phyloP scores from a whole-genome alignment of 768 basidiomycete genomes.

The Piloderma croceum region DNA sequence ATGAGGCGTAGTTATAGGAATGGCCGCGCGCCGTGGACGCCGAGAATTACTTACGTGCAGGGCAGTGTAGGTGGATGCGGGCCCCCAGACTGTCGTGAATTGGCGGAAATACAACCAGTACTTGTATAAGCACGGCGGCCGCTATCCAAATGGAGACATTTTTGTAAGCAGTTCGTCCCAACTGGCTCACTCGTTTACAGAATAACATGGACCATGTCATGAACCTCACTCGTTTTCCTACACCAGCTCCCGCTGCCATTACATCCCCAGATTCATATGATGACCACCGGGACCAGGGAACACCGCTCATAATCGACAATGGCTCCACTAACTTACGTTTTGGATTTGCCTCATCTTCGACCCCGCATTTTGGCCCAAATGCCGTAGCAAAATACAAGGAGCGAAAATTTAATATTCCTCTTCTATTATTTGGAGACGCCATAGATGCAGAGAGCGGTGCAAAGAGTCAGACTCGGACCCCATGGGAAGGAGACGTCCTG shows the following conservation, averaged over 20 bases:
- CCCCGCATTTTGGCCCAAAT: conserved; percentile 61
- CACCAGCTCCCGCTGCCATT: conserved; percentile 29
- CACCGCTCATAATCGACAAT: conserved; percentile 84
- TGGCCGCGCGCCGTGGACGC: too few species aligned
- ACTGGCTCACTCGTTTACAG: too few species aligned
- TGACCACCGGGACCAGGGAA: conserved; percentile 40
- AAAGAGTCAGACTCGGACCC: conserved; percentile 67
- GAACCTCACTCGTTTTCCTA: conserved; percentile 16
- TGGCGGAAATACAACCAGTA: too few species aligned
- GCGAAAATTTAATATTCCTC: conserved; percentile 70
- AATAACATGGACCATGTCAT: conserved; percentile 7
- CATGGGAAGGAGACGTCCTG: conserved; percentile 94
- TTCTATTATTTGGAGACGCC: conserved; percentile 85
- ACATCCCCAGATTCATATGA: conserved; percentile 43
- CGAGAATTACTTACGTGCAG: too few species aligned
- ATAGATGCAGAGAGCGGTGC: conserved; percentile 84
- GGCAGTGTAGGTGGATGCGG: too few species aligned
- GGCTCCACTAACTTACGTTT: conserved; percentile 79
- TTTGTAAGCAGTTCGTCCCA: too few species aligned
- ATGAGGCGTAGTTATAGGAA: too few species aligned
- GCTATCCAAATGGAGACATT: too few species aligned
- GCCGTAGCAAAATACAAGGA: conserved; percentile 87
- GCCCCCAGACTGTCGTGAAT: too few species aligned
- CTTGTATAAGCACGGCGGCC: too few species aligned
- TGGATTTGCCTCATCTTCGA: conserved; percentile 64